These are phyloP conservation scores for Acanthamoeba sp. DNA, from an alignment of 208 protist genomes.

Conservation along the genomic window DNA sequence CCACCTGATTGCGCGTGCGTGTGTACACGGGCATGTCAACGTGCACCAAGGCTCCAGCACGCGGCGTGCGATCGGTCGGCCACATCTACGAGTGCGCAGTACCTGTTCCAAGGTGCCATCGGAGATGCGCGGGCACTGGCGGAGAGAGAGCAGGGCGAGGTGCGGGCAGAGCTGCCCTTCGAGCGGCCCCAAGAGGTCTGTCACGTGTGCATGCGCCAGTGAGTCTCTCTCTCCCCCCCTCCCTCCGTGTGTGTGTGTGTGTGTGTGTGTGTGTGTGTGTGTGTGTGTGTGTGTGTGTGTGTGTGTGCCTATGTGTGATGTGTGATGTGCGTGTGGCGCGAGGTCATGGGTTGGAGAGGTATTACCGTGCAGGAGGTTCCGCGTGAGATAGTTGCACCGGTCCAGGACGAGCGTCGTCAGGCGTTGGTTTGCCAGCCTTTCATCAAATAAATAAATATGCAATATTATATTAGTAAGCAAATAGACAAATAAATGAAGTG, in stretches of 20 bases:
- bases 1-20: not conserved
- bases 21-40: too few relatives aligned
- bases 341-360: too few relatives aligned
- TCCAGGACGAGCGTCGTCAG: not conserved
- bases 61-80: too few relatives aligned
- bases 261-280: too few relatives aligned
- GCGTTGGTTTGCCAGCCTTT: not conserved
- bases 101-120: not conserved
- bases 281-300: too few relatives aligned
- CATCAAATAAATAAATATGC: not conserved
- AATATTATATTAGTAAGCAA: not conserved
- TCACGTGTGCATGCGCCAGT: too few relatives aligned
- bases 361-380: not conserved
- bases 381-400: not conserved
- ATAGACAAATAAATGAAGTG: not conserved
- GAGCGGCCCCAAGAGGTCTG: constrained; percentile 16
- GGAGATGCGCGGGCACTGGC: not conserved
- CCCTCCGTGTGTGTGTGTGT: not conserved
- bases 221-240: too few relatives aligned
- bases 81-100: not conserved
- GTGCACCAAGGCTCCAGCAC: too few relatives aligned
- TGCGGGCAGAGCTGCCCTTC: not conserved
- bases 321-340: not conserved
- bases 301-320: not conserved
- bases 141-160: not conserved